Conservation (phyloP, 2,329 filamentous ascomycete species). For the Fusarium xylarioides region DNA sequence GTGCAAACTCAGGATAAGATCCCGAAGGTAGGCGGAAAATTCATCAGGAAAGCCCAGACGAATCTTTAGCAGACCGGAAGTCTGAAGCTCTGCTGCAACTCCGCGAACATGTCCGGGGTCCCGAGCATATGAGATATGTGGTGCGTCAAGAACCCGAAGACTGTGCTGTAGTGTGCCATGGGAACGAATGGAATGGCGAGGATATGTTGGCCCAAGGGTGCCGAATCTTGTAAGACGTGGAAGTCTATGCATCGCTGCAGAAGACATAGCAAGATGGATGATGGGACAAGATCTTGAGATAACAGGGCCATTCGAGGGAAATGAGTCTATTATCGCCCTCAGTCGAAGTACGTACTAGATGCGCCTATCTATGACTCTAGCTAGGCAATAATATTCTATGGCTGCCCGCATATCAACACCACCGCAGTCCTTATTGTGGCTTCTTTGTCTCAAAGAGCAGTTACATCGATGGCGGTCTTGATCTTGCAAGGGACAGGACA, state of each 20-base stretch:
- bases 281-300: too few relatives aligned
- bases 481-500: accelerated
- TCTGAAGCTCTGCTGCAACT: constrained; percentile 26
- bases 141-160: not conserved
- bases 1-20: constrained; percentile 48
- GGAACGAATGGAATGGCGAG: not conserved
- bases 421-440: not conserved
- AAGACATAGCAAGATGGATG: not conserved
- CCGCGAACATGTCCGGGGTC: not conserved
- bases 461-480: accelerated
- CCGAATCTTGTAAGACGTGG: not conserved
- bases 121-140: not conserved
- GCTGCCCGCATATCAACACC: not conserved
- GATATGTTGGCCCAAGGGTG: not conserved
- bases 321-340: not conserved
- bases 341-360: not conserved
- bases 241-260: not conserved
- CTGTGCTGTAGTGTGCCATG: not conserved
- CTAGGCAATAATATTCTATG: too few relatives aligned
- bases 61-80: constrained; percentile 49
- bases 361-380: not conserved
- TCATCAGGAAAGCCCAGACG: constrained; percentile 46
- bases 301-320: not conserved
- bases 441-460: not conserved
- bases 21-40: constrained; percentile 47